These are phyloP conservation scores for Tanacetum coccineum DNA, from an alignment of 129 eudicot genomes.

Conservation along the genomic window DNA sequence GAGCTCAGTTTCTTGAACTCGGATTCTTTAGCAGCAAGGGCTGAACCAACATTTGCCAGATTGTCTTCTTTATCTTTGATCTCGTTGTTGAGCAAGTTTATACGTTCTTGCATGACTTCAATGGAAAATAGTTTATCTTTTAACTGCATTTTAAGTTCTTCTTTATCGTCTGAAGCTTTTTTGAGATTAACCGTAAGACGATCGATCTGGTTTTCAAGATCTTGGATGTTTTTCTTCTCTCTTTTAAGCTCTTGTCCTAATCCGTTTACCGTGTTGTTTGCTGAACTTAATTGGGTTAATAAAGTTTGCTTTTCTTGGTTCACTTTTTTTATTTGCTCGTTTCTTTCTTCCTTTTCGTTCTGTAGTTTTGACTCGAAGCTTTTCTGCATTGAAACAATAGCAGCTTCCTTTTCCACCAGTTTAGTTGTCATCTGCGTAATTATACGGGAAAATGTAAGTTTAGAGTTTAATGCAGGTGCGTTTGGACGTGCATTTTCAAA, in stretches of 20 bases:
- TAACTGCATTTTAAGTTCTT: constrained; percentile 48
- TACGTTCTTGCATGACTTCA: constrained; percentile 52
- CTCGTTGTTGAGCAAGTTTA: constrained; percentile 53
- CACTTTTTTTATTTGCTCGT: constrained; percentile 38
- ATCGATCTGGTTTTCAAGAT: constrained; percentile 43
- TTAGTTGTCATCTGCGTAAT: constrained; percentile 46
- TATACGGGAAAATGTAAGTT: not conserved
- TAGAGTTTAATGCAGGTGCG: too few species aligned
- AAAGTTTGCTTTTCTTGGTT: constrained; percentile 60
- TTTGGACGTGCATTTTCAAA: not conserved
- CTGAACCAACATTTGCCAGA: constrained; percentile 34
- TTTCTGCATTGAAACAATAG: constrained; percentile 55
- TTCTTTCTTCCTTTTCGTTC: constrained; percentile 51
- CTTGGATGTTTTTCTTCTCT: constrained; percentile 51
- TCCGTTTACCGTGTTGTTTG: constrained; percentile 47
- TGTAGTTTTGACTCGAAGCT: constrained; percentile 47
- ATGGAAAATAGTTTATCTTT: constrained; percentile 51
- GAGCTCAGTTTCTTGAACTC: constrained; percentile 45
- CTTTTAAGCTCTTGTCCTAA: constrained; percentile 59
- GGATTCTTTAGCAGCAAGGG: constrained; percentile 52
- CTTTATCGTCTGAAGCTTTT: constrained; percentile 49
- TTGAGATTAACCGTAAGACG: constrained; percentile 35
- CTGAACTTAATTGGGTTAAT: constrained; percentile 52
- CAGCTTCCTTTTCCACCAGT: constrained; percentile 65
- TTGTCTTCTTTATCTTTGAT: constrained; percentile 62